Evolutionary conservation across 2,329 filamentous ascomycete genomes (phyloP).

Genomic region (Sarocladium brachiariae): DNA sequence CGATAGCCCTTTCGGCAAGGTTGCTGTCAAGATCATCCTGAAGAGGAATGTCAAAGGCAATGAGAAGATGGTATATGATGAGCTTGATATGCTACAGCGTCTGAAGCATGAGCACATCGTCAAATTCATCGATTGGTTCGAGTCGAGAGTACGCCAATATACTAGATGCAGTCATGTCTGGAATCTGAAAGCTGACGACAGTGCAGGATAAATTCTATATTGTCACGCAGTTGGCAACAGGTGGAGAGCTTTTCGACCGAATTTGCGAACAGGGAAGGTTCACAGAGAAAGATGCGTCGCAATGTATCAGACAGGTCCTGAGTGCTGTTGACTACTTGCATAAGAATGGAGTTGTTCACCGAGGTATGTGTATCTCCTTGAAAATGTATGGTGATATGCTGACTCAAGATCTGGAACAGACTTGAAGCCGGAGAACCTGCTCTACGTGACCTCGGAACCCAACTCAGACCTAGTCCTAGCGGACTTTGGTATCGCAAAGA

Average conservation of each 20-base stretch:
- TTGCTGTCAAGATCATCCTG: constrained; percentile 96
- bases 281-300: constrained; percentile 94
- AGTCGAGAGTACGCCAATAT: constrained; percentile 69
- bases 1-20: constrained; percentile 74
- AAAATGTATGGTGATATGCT: not conserved
- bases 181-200: not conserved
- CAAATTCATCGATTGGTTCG: constrained; percentile 97
- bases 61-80: constrained; percentile 97
- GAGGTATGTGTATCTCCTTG: constrained; percentile 53
- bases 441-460: constrained; percentile 74
- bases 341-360: constrained; percentile 88
- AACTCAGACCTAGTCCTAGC: constrained; percentile 86
- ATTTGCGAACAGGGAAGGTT: constrained; percentile 98
- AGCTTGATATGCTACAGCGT: constrained; percentile 85
- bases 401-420: constrained; percentile 45
- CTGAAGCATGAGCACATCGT: constrained; percentile 95
- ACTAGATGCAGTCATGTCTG: too few species aligned
- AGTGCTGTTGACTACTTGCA: constrained; percentile 93
- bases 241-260: constrained; percentile 93
- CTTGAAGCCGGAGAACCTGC: constrained; percentile 94
- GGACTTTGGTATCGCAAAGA: constrained; percentile 98
- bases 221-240: constrained; percentile 90
- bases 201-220: constrained; percentile 97
- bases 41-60: constrained; percentile 99
- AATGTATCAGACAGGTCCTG: constrained; percentile 91